Evolutionary conservation across 2,329 filamentous ascomycete genomes (phyloP).

Genomic region (Stagonosporopsis tanaceti): DNA sequence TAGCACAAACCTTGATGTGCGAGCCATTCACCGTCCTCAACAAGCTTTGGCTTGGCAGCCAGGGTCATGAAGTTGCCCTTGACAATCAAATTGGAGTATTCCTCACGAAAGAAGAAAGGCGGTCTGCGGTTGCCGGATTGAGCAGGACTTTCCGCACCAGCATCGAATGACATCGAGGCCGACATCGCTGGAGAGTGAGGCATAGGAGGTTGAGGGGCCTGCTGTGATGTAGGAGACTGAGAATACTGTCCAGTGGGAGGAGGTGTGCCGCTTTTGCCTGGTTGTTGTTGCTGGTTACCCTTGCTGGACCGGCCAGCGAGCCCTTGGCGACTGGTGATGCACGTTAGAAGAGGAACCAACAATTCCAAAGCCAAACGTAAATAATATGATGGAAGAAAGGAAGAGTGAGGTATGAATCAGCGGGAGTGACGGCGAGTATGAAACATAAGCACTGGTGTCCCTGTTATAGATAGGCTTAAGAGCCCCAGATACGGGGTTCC

Average conservation of each 20-base stretch:
- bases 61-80: slow-evolving; percentile 98
- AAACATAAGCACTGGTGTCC: slow-evolving; percentile 34
- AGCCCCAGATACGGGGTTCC: slow-evolving; percentile 32
- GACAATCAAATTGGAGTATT: slow-evolving; percentile 85
- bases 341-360: slow-evolving; percentile 33
- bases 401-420: slow-evolving; percentile 21
- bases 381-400: slow-evolving; percentile 7
- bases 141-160: slow-evolving; percentile 44
- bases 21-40: slow-evolving; percentile 94
- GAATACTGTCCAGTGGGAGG: slow-evolving; percentile 49
- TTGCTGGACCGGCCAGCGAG: slow-evolving; percentile 55
- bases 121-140: slow-evolving; percentile 67
- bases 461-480: slow-evolving; percentile 41
- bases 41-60: slow-evolving; percentile 89
- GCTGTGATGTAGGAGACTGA: slow-evolving; percentile 46
- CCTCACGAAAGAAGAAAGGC: slow-evolving; percentile 77
- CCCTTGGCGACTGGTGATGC: slow-evolving; percentile 50
- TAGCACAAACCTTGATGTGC: slow-evolving; percentile 79
- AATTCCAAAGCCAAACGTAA: slow-evolving; percentile 11
- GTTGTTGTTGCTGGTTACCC: slow-evolving; percentile 42
- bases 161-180: slow-evolving; percentile 70
- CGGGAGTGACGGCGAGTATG: slow-evolving; percentile 26
- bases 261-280: slow-evolving; percentile 47
- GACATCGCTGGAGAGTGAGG: slow-evolving; percentile 45
- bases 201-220: slow-evolving; percentile 46